Evolutionary conservation across 2,329 filamentous ascomycete species (phyloP).

Genomic region (Fusarium buharicum): DNA sequence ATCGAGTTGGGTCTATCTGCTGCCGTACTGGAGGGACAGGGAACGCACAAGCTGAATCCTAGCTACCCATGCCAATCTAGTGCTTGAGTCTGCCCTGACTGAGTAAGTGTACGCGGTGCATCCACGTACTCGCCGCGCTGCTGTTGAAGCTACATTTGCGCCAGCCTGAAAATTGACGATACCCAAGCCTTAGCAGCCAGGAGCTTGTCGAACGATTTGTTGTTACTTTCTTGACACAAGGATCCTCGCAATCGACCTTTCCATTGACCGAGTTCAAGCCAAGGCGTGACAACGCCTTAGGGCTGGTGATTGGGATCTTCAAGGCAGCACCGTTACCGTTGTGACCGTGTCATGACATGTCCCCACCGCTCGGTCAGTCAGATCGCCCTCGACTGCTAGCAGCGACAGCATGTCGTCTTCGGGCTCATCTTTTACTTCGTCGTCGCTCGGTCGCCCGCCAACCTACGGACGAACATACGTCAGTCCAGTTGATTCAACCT

Average conservation of each 20-base stretch:
- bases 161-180: slow-evolving; percentile 25
- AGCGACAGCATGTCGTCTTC: slow-evolving; percentile 57
- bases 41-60: slow-evolving; percentile 22
- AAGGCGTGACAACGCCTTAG: slow-evolving; percentile 27
- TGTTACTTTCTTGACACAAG: slow-evolving; percentile 16
- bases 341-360: slow-evolving; percentile 48
- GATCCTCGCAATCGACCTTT: slow-evolving; percentile 9
- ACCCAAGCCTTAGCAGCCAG: slow-evolving; percentile 17
- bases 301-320: slow-evolving; percentile 37
- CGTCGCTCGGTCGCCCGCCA: slow-evolving; percentile 55
- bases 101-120: slow-evolving; percentile 30
- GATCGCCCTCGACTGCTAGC: slow-evolving; percentile 44
- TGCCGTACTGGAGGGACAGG: slow-evolving; percentile 28
- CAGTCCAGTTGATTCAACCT: slow-evolving; percentile 58
- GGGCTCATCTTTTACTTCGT: slow-evolving; percentile 61
- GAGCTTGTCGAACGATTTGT: slow-evolving; percentile 12
- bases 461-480: slow-evolving; percentile 55
- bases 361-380: slow-evolving; percentile 46
- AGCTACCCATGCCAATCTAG: slow-evolving; percentile 31
- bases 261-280: slow-evolving; percentile 11
- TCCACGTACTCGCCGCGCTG: slow-evolving; percentile 30
- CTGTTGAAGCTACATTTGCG: slow-evolving; percentile 30
- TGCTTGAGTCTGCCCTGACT: slow-evolving; percentile 28
- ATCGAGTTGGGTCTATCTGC: slow-evolving; percentile 16
- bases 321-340: slow-evolving; percentile 37